Percentiles rank a stretch among this genome's conserved stretches.
Evolutionary conservation across 768 basidiomycete species (phyloP).

Genomic region (Cystofilobasidium ferigula): DNA sequence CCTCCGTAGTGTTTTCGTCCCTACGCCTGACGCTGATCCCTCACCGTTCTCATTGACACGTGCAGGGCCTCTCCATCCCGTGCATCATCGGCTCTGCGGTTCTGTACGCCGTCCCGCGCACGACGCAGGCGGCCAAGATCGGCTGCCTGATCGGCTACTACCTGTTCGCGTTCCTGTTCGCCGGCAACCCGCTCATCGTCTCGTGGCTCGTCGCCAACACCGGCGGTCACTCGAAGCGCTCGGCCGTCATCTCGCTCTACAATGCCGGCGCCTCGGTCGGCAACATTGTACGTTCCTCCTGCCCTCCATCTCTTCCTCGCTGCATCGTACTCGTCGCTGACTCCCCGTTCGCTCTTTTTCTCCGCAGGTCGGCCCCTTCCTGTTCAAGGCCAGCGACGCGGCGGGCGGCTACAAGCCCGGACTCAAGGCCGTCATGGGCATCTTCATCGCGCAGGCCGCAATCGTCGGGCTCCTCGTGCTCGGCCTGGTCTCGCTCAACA

Average conservation of each 20-base stretch:
- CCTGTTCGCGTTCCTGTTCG: constrained; percentile 36
- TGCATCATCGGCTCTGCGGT: constrained; percentile 41
- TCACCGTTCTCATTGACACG: constrained; percentile 40
- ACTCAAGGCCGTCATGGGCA: constrained; percentile 40
- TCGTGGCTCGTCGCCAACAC: constrained; percentile 29
- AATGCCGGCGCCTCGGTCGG: constrained; percentile 44
- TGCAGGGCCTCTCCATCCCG: constrained; percentile 37
- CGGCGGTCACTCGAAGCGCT: constrained; percentile 35
- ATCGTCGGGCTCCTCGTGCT: constrained; percentile 40
- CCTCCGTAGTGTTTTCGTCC: too few species aligned
- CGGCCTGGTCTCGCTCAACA: constrained; percentile 41
- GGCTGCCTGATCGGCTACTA: constrained; percentile 22
- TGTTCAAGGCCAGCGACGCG: constrained; percentile 25
- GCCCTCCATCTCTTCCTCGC: constrained; percentile 11
- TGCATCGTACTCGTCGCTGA: too few species aligned
- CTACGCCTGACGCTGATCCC: too few species aligned
- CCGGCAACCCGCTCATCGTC: constrained; percentile 34
- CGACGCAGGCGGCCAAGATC: constrained; percentile 30
- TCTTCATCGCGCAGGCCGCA: constrained; percentile 40
- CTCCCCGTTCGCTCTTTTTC: background rate
- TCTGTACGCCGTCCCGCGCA: constrained; percentile 38
- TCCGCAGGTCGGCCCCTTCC: background rate
- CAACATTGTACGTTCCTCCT: constrained; percentile 42
- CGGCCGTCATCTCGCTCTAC: constrained; percentile 42
- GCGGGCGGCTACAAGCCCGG: constrained; percentile 42